Percentiles rank a stretch among this genome's conserved stretches.
phyloP scores from a whole-genome alignment of 768 basidiomycete species.

The Mycena sanguinolenta region DNA sequence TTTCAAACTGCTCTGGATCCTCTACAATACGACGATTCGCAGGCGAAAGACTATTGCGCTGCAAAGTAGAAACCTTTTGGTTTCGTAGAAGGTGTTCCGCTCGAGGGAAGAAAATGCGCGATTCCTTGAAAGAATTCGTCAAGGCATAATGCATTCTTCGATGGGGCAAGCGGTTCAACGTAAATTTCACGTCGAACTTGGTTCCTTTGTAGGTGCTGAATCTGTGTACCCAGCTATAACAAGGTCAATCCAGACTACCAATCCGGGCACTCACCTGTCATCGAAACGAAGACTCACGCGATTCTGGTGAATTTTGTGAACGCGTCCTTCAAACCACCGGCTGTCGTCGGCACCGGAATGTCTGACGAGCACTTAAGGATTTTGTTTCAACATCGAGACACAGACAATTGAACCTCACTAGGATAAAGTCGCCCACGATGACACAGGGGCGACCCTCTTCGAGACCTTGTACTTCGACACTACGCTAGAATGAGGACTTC shows the following conservation, averaged over 20 bases:
- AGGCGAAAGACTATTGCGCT: conserved; percentile 42
- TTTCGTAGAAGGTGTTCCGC: conserved; percentile 41
- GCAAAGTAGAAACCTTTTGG: conserved; percentile 34
- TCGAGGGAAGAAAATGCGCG: conserved; percentile 64
- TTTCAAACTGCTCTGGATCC: conserved; percentile 64
- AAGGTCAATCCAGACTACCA: too few species aligned
- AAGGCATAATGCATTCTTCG: conserved; percentile 70
- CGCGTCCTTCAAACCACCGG: conserved; percentile 58
- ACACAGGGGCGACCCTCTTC: conserved; percentile 72
- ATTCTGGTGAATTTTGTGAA: conserved; percentile 59
- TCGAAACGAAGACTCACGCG: conserved; percentile 63
- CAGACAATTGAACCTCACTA: conserved; percentile 45
- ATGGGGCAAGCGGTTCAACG: conserved; percentile 65
- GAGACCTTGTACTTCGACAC: conserved; percentile 66
- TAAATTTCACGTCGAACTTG: conserved; percentile 68
- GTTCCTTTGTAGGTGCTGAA: conserved; percentile 58
- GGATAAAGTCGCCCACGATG: conserved; percentile 63
- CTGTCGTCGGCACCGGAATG: conserved; percentile 39
- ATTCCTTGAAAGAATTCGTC: conserved; percentile 50
- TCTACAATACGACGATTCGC: conserved; percentile 50
- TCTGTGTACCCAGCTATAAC: too few species aligned
- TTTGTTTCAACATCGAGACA: background rate
- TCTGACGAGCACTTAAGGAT: conserved; percentile 25
- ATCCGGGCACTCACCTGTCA: too few species aligned
- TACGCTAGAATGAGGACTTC: conserved; percentile 37